Conservation (phyloP, 2,329 filamentous ascomycete genomes). For the Arthrobotrys musiformis region DNA sequence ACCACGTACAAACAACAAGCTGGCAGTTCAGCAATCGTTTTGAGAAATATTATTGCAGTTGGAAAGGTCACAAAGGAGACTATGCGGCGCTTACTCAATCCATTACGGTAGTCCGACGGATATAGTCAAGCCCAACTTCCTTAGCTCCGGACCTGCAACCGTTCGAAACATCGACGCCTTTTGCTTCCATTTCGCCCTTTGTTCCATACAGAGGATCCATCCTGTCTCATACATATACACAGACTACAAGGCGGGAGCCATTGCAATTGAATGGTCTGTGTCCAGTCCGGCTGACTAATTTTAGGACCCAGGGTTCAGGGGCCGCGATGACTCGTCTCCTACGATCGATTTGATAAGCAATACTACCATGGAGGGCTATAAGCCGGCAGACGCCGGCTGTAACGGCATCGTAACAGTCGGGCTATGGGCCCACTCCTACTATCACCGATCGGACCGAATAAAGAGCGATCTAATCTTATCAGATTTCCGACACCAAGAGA, state of each 20-base stretch:
- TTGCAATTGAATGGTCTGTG: too few relatives aligned
- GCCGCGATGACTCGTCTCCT: background rate
- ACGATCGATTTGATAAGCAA: background rate
- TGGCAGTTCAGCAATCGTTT: background rate
- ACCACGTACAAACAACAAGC: too few relatives aligned
- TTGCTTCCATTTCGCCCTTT: background rate
- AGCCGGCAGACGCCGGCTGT: background rate
- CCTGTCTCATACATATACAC: too few relatives aligned
- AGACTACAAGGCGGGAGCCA: too few relatives aligned
- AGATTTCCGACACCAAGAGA: constrained; percentile 23
- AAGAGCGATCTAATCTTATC: constrained; percentile 34
- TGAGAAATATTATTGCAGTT: background rate
- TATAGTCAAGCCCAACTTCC: background rate
- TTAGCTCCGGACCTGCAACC: background rate
- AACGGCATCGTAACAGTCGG: background rate
- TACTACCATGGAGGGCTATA: background rate
- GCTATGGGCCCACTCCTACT: background rate
- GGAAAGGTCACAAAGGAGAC: background rate
- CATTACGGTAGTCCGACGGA: background rate
- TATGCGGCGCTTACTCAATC: background rate
- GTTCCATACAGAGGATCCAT: too few relatives aligned
- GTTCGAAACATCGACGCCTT: background rate
- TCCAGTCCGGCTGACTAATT: too few relatives aligned
- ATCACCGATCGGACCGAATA: background rate
- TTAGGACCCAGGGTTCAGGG: too few relatives aligned